These are phyloP conservation scores for Rhizoclosmatium sp. DNA, from an alignment of 192 early-diverging fungal species.

Conservation along the genomic window DNA sequence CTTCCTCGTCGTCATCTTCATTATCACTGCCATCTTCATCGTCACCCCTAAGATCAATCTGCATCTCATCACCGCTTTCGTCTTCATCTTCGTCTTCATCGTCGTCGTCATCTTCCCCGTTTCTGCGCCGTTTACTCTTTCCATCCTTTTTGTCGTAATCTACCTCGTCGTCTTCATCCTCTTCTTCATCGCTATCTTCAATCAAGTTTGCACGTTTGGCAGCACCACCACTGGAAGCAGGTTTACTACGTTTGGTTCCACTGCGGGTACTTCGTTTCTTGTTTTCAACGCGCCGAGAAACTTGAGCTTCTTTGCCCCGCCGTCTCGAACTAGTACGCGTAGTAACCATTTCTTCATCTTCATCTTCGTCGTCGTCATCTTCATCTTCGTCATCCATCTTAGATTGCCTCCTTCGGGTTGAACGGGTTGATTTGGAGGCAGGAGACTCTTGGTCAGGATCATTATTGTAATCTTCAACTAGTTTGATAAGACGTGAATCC, in stretches of 20 bases:
- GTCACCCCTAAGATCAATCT: not conserved
- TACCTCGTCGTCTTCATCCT: conserved; percentile 9
- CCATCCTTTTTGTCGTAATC: not conserved
- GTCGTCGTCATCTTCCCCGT: not conserved
- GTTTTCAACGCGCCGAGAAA: no score
- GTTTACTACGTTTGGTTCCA: no score
- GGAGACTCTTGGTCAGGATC: not conserved
- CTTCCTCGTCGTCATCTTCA: not conserved
- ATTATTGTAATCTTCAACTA: conserved; percentile 3
- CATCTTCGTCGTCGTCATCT: not conserved
- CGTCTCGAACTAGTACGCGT: no score
- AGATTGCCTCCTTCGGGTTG: not conserved
- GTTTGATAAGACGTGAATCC: not conserved
- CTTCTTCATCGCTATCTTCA: not conserved
- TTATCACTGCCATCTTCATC: conserved; percentile 8
- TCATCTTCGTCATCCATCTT: not conserved
- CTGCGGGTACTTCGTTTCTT: no score
- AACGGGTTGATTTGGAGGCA: not conserved
- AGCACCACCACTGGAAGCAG: no score
- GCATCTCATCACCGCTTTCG: not conserved
- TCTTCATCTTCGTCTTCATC: not conserved
- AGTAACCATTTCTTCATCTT: not conserved
- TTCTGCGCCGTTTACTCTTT: not conserved
- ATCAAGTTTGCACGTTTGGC: not conserved
- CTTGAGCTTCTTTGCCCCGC: no score